Evolutionary conservation across 1,284 basidiomycete species (phyloP).

Genomic region (Ceraceosorus bombacis): DNA sequence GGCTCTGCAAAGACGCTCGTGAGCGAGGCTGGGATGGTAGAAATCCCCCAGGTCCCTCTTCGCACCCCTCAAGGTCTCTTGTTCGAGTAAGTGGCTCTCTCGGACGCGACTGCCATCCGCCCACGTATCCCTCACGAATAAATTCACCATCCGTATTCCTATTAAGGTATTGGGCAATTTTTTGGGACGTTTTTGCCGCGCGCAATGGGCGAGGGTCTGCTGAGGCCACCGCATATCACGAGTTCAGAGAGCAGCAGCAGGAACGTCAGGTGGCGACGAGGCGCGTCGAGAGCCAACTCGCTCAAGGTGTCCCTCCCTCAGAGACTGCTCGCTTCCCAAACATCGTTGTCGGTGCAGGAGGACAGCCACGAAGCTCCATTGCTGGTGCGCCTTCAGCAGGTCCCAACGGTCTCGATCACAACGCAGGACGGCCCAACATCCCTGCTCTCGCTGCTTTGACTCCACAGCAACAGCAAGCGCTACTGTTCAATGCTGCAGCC

Average conservation of each 20-base stretch:
- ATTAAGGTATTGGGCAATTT: slow-evolving; percentile 41
- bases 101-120: neutral
- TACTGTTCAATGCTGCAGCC: too few species aligned
- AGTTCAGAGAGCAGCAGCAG: slow-evolving; percentile 36
- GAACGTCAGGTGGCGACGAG: slow-evolving; percentile 13
- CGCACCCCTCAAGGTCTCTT: slow-evolving; percentile 41
- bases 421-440: too few species aligned
- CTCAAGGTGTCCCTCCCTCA: too few species aligned
- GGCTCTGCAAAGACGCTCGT: slow-evolving; percentile 36
- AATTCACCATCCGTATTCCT: neutral
- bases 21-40: slow-evolving; percentile 38
- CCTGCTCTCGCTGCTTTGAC: too few species aligned
- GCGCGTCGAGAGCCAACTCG: too few species aligned
- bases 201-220: slow-evolving; percentile 32
- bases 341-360: too few species aligned
- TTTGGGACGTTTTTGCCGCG: slow-evolving; percentile 47
- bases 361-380: too few species aligned
- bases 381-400: too few species aligned
- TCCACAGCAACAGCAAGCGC: too few species aligned
- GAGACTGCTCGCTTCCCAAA: too few species aligned
- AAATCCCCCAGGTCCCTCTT: slow-evolving; percentile 41
- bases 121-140: neutral
- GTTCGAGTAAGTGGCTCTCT: slow-evolving; percentile 30
- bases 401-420: too few species aligned
- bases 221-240: slow-evolving; percentile 35